Evolutionary conservation across 139 green algal species (phyloP).

Genomic region (Pleodorina starrii): DNA sequence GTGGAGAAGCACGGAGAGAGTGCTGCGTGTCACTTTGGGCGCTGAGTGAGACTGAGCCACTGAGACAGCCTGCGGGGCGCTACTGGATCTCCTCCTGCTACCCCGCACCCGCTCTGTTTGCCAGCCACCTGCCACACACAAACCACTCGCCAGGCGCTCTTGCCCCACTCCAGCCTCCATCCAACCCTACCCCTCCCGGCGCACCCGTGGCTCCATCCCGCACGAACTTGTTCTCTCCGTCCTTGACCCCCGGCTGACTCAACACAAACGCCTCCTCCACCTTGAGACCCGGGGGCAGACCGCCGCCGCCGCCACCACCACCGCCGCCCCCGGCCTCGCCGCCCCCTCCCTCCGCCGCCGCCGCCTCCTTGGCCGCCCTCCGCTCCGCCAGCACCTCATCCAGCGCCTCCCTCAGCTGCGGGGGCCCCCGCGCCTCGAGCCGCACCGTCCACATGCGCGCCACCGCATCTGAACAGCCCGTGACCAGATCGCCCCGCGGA

Average conservation of each 20-base stretch:
- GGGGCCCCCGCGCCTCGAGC: neutral
- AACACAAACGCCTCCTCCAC: conserved; percentile 72
- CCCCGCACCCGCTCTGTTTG: too few species aligned
- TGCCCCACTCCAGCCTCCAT: too few species aligned
- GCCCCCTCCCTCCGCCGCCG: conserved; percentile 25
- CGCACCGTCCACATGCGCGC: conserved; percentile 82
- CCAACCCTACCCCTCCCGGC: too few species aligned
- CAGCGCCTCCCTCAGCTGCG: conserved; percentile 52
- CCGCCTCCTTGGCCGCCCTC: conserved; percentile 40
- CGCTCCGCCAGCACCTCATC: conserved; percentile 26
- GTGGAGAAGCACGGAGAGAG: too few species aligned
- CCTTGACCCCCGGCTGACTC: conserved; percentile 64
- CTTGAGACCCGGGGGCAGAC: conserved; percentile 73
- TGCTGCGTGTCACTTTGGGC: too few species aligned
- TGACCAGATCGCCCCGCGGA: conserved; percentile 78
- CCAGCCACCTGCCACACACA: too few species aligned
- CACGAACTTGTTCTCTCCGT: conserved; percentile 79
- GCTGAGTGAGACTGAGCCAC: too few species aligned
- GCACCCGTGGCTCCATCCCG: conserved; percentile 19
- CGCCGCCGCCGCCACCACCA: conserved; percentile 34
- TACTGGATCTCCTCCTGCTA: too few species aligned
- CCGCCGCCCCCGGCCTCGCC: conserved; percentile 15
- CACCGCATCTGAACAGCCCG: conserved; percentile 87
- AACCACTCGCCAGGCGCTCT: too few species aligned
- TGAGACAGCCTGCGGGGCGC: too few species aligned